These are phyloP conservation scores for Actinidia chinensis DNA, from an alignment of 179 eudicot genomes.

Conservation along the genomic window DNA sequence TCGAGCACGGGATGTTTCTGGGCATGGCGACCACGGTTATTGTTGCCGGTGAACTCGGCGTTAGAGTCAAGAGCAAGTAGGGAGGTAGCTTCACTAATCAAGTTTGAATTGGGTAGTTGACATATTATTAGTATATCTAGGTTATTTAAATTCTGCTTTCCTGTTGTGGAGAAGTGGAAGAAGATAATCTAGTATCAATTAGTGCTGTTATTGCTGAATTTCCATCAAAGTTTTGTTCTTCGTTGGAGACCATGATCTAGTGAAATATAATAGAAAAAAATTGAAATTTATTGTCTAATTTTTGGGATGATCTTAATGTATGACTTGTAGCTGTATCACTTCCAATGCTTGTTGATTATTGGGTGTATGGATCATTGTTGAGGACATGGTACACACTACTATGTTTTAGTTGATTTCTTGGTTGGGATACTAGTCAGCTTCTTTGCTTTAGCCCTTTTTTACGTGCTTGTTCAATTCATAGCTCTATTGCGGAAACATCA, in stretches of 20 bases:
- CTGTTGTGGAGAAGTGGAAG: background rate
- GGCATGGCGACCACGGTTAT: slow-evolving; percentile 83
- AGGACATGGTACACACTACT: background rate
- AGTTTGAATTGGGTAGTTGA: background rate
- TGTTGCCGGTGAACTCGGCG: slow-evolving; percentile 78
- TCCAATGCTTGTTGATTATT: background rate
- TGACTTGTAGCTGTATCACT: too few relatives aligned
- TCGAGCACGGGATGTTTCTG: slow-evolving; percentile 91
- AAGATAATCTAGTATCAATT: background rate
- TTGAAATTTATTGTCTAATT: background rate
- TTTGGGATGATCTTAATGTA: too few relatives aligned
- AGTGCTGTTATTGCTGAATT: slow-evolving; percentile 4
- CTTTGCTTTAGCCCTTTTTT: background rate
- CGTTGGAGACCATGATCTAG: background rate
- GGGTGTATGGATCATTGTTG: background rate
- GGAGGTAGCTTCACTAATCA: slow-evolving; percentile 17
- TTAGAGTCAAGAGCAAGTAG: slow-evolving; percentile 61
- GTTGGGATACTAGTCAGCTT: background rate
- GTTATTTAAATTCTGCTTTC: background rate
- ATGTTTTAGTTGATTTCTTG: background rate
- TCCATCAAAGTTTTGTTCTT: slow-evolving; percentile 10
- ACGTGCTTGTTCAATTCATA: background rate
- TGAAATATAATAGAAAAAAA: background rate
- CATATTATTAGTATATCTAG: slow-evolving; percentile 13
- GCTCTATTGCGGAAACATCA: background rate